Evolutionary conservation across 805 yeast species (phyloP), one percentile per base, ranked within the genome.

Genomic region (Kodamaea jinghongensis): DNA sequence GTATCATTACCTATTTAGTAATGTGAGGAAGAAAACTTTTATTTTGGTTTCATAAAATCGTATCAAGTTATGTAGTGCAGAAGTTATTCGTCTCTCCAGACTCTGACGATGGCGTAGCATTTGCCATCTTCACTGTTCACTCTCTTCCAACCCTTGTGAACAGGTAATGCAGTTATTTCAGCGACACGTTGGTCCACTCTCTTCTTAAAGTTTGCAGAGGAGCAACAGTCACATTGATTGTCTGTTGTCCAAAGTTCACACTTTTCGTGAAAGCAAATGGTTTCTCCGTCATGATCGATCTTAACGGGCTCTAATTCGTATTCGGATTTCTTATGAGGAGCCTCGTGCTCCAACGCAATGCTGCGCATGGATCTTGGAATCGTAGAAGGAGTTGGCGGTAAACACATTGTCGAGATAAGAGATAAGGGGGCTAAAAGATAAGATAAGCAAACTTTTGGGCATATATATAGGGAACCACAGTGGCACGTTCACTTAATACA

Each of bases 211-310:
- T 31, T 36, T 1, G 17, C 17, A 2, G 27, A 20, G 16, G 36
- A 32, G 28, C 34, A 34, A 12, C 41, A 38, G 10, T 31, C 33
- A 16, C 37, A 38, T 28, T 33, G 31, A 17, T 26, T 22, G 36
- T 38, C 41, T 2, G 41, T 38, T 4, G 41, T 32, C 41, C 41
- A 38, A 10, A 38, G 11, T 15, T 38, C 41, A 23, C 41, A 38
- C 31, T 31, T 37, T 16, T 37, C 40, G 31, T 31, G 28, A 27
- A 37, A 37, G 14, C 26, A 27, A 9, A 37, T 31, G 27, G 40
- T 37, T 14, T 37, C 40, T 5, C 40, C 40, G 27, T 37, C 31
- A 23, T 37, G 40, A 14, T 31, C 12, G 31, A 30, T 26, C 22
- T 32, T 17, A 26, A 37, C 25, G n/a, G 40, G 40, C 20, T 31